These are phyloP conservation scores for Neurospora crassa DNA, from an alignment of 2,329 filamentous ascomycete genomes.

Conservation along the genomic window DNA sequence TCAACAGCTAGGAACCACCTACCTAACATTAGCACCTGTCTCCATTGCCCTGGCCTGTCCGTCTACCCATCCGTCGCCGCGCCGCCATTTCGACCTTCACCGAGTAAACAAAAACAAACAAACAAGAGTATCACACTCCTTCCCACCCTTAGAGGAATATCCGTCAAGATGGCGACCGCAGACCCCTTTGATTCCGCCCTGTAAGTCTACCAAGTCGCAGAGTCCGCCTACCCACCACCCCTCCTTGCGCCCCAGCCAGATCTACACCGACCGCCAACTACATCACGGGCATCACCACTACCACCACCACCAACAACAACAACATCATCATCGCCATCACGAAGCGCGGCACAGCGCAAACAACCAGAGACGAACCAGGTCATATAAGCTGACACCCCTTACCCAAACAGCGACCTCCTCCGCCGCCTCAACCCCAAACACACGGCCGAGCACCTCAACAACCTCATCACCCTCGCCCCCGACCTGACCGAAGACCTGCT, in stretches of 20 bases:
- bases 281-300: neutral
- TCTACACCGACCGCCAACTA: constrained; percentile 1
- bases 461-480: constrained; percentile 80
- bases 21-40: neutral
- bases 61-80: neutral
- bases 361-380: neutral
- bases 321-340: neutral
- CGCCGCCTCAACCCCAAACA: constrained; percentile 93
- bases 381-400: constrained; percentile 1
- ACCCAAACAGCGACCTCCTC: constrained; percentile 74
- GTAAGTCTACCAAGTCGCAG: constrained; percentile 35
- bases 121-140: neutral
- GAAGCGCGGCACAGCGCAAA: neutral
- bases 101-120: neutral
- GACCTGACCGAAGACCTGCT: constrained; percentile 95
- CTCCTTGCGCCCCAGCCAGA: neutral
- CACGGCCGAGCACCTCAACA: constrained; percentile 77
- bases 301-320: neutral
- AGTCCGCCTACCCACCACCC: neutral
- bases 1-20: neutral
- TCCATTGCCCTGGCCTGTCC: neutral
- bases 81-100: neutral
- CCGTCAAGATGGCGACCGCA: constrained; percentile 27
- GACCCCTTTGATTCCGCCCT: constrained; percentile 70
- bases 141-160: neutral